Base-by-base conservation (phyloP, 352 stramenopile genomes). In the Phytopythium chamaehyphon region DNA sequence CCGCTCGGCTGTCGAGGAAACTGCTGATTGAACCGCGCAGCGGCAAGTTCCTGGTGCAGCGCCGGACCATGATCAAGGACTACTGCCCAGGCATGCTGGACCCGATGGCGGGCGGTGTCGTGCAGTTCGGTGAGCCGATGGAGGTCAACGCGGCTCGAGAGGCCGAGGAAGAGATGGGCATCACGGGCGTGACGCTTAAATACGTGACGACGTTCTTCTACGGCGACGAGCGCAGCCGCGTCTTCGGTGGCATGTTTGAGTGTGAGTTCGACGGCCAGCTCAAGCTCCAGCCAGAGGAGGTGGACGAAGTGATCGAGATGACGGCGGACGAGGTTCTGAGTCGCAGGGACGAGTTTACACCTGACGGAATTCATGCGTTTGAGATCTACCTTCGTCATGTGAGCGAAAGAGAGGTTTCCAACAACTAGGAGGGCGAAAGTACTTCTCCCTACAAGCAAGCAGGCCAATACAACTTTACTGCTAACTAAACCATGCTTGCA, bases 51-150 rank as follows among this genome's bases (percentile, higher is more conserved):
- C 77, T 86, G 52, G 85, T 96, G 38, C 86, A 96, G 57, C 74
- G 78, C 0, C 81, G 86, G 42, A 94, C 83, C 28, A 83, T 88
- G 69, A 84, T 87, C 61, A 95, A 96, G 66, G 86, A 96, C 59
- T 95, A 94, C 50, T 95, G 86, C 52, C 81, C 86, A 0, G 85
- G 85, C 0, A 86, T 85, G 50, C 69, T 93, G 28, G 85, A 96
- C 48, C 79, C 83, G 7, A 86, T 92, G 75, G 73, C 85, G 1
- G 85, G 86, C 12, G 86, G 86, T 12, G 85, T 93, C 26, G 81
- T 94, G 31, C 77, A 90, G 55, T 80, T 75, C 52, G 82, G 67
- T 24, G 86, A 96, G 54, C 62, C 73, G 1, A 83, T 86, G 54
- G 69, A 81, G 6, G 61, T 79, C 23, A 93, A 79, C 47, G 84